Evolutionary conservation across 2,329 filamentous ascomycete genomes (phyloP).

Genomic region (Pestalotiopsis fici): DNA sequence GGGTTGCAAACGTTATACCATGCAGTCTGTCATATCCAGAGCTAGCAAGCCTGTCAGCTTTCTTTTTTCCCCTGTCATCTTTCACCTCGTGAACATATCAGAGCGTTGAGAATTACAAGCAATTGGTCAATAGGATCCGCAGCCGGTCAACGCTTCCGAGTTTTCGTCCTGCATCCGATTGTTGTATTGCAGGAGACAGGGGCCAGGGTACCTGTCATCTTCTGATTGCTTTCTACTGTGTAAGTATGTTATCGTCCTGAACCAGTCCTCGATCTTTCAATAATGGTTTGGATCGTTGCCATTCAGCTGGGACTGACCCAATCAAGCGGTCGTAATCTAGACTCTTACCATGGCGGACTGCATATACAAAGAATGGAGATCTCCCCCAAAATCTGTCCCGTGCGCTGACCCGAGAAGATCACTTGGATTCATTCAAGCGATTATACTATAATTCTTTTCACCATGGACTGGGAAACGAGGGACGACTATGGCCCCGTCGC

Average conservation of each 20-base stretch:
- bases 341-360: not conserved
- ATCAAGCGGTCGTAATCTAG: not conserved
- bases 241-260: not conserved
- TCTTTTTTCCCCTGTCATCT: not conserved
- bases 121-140: not conserved
- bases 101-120: not conserved
- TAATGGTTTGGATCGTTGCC: not conserved
- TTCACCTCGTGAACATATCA: not conserved
- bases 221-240: not conserved
- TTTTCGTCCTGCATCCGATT: not conserved
- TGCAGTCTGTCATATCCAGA: not conserved
- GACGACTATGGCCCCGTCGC: not conserved
- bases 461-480: not conserved
- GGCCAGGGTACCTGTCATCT: not conserved
- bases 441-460: not conserved
- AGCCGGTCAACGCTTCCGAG: not conserved
- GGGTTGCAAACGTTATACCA: not conserved
- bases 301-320: not conserved
- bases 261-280: not conserved
- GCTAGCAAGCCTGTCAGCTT: not conserved
- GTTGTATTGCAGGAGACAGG: not conserved
- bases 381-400: not conserved
- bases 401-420: not conserved
- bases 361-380: not conserved
- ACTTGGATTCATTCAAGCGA: not conserved